phyloP scores from a whole-genome alignment of 441 rosid genomes.

The Populus hybrid region DNA sequence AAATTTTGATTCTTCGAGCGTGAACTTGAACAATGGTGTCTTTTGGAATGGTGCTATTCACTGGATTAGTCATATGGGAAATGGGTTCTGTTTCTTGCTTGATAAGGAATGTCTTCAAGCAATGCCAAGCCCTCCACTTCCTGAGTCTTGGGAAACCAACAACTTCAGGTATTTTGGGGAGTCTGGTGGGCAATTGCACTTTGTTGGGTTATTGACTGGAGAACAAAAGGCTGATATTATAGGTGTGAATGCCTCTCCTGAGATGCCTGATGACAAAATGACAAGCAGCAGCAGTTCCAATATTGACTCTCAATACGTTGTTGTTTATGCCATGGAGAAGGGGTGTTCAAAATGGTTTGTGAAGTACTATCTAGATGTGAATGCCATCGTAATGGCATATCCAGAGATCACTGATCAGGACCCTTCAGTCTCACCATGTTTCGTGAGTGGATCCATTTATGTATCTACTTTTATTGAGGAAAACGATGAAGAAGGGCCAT shows the following conservation, averaged over 20 bases:
- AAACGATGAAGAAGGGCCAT: slow-evolving; percentile 32
- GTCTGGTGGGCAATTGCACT: slow-evolving; percentile 38
- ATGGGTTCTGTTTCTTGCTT: slow-evolving; percentile 29
- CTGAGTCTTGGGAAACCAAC: slow-evolving; percentile 9
- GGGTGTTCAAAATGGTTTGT: slow-evolving; percentile 38
- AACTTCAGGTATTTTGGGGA: slow-evolving; percentile 33
- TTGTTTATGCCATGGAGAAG: slow-evolving; percentile 43
- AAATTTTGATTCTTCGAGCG: not conserved
- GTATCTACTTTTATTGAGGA: slow-evolving; percentile 18
- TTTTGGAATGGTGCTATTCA: slow-evolving; percentile 41
- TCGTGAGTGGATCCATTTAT: slow-evolving; percentile 5
- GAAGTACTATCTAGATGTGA: slow-evolving; percentile 42
- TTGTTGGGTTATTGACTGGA: slow-evolving; percentile 18
- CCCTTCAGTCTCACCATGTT: slow-evolving; percentile 12
- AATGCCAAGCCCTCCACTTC: slow-evolving; percentile 24
- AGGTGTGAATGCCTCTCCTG: not conserved
- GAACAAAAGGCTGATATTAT: not conserved
- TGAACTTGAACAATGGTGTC: slow-evolving; percentile 22
- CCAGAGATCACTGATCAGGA: slow-evolving; percentile 37
- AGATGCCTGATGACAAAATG: not conserved
- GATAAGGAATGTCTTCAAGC: slow-evolving; percentile 25
- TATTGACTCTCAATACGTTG: slow-evolving; percentile 9
- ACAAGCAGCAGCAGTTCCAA: not conserved
- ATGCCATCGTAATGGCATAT: slow-evolving; percentile 24
- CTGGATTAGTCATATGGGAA: slow-evolving; percentile 33